These are phyloP conservation scores for Hypsizygus ulmarius DNA, from an alignment of 1,284 basidiomycete genomes.

Conservation along the genomic window DNA sequence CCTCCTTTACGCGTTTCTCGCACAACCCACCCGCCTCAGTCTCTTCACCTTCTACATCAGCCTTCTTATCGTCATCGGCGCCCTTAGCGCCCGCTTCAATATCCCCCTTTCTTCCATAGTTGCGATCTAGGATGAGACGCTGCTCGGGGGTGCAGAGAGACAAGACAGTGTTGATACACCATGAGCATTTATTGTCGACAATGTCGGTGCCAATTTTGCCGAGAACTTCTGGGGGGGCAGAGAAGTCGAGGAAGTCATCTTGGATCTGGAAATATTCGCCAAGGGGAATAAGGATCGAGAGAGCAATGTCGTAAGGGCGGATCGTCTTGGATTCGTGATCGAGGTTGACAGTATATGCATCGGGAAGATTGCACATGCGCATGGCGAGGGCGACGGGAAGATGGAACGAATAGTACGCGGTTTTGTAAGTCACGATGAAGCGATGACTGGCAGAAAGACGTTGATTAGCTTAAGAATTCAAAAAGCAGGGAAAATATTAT, in stretches of 20 bases:
- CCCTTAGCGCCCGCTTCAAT: slow-evolving; percentile 31
- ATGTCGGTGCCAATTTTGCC: slow-evolving; percentile 99
- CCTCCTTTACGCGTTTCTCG: slow-evolving; percentile 62
- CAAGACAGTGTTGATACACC: slow-evolving; percentile 93
- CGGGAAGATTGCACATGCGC: slow-evolving; percentile 73
- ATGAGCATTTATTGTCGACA: slow-evolving; percentile 98
- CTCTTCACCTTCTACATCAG: slow-evolving; percentile 30
- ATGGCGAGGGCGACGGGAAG: slow-evolving; percentile 96
- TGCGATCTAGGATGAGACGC: slow-evolving; percentile 63
- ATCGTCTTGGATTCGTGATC: slow-evolving; percentile 22
- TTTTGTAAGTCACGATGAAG: slow-evolving; percentile 97
- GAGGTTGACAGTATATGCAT: slow-evolving; percentile 38
- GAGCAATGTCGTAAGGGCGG: slow-evolving; percentile 75
- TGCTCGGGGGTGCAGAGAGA: slow-evolving; percentile 53
- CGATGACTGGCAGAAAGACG: slow-evolving; percentile 59
- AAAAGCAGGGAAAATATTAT: slow-evolving; percentile 18
- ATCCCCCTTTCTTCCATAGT: slow-evolving; percentile 86
- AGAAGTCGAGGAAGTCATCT: slow-evolving; percentile 96
- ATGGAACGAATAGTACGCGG: slow-evolving; percentile 98
- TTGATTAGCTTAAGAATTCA: background rate
- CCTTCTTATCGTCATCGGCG: slow-evolving; percentile 82
- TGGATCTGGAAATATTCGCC: slow-evolving; percentile 99
- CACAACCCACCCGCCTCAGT: slow-evolving; percentile 37
- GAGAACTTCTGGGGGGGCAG: slow-evolving; percentile 86
- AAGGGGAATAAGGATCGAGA: slow-evolving; percentile 85